Evolutionary conservation across 441 rosid genomes (phyloP), one percentile per base, ranked within the genome.

Genomic region (Kokia cookei): DNA sequence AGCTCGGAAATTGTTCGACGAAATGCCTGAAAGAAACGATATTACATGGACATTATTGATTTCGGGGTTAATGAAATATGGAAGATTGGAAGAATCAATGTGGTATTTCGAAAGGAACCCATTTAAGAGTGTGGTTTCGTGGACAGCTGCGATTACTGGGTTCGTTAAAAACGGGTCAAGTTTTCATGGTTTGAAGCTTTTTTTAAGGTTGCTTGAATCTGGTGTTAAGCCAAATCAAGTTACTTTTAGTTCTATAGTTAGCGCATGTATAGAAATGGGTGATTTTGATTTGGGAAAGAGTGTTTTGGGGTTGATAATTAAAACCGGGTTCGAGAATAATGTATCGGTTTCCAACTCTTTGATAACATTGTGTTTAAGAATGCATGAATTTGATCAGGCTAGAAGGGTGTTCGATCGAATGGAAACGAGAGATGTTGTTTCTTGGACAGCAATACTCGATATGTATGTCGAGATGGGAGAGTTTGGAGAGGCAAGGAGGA

Each of bases 371-470:
- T 81, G 84, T 73, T 75, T 84, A 76, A 89, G 86, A 73, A 81
- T 78, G 78, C 84, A 84, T 35, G 82, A 87, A 64, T 72, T 78
- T 22, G 73, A 73, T 57, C 70, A 81, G 75, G 86, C 88, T 37
- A 74, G 83, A 73, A 70, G 73, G 42, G 67, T 82, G 43, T 89
- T 87, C 74, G 82, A 85, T 80, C 63, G 73, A 51, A 86, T 89
- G 86, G 79, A 77, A 43, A 62, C 59, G 26, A 86, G 75, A 72
- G 89, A 89, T 77, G 90, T 86, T 37, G 80, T 89, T 73, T 83
- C 91, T 40, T 89, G 91, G 93, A 87, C 90, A 22, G 87, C 88
- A 0, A 81, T 86, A 58, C 78, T 89, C 5, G 91, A 87, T 73
- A 61, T 76, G 74, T 85, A 84, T 58, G 82, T 75, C 2, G 79